phyloP scores from a whole-genome alignment of 495 filamentous ascomycete species.

The Xylaria longipes region DNA sequence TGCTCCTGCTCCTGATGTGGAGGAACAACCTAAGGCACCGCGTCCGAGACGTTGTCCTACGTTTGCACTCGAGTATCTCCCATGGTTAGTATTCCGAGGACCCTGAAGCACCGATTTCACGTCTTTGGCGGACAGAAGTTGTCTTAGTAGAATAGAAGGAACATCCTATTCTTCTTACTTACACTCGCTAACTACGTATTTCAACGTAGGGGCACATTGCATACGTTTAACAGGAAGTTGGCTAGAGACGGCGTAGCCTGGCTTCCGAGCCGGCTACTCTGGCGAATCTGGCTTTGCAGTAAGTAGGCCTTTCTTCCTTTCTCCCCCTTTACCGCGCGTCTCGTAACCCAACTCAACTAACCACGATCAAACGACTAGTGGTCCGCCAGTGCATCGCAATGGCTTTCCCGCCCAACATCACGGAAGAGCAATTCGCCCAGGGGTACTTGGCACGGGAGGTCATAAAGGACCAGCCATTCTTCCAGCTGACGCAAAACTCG shows the following conservation, averaged over 20 bases:
- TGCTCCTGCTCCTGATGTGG: neutral
- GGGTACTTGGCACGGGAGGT: neutral
- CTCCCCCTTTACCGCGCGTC: neutral
- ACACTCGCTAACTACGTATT: neutral
- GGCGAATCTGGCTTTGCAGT: slow-evolving; percentile 15
- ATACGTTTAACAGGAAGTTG: neutral
- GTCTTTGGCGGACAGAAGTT: neutral
- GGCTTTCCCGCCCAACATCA: slow-evolving; percentile 17
- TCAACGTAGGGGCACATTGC: neutral
- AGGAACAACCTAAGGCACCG: neutral
- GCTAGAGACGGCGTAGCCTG: neutral
- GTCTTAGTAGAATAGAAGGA: neutral
- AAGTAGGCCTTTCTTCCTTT: neutral
- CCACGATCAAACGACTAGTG: neutral
- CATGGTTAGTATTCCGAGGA: neutral
- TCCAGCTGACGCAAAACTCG: neutral
- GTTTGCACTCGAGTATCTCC: slow-evolving; percentile 11
- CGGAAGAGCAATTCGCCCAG: neutral
- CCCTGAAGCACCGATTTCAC: neutral
- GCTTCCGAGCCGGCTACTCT: slow-evolving; percentile 7
- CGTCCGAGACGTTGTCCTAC: neutral
- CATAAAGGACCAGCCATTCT: neutral
- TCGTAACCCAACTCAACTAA: neutral
- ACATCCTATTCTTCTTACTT: neutral
- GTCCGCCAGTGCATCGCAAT: slow-evolving; percentile 14